A percentile compares a stretch with the other conserved stretches of the same genome.
These are phyloP conservation scores for Aspergillus calidoustus DNA, from an alignment of 2,329 filamentous ascomycete species.

Conservation along the genomic window DNA sequence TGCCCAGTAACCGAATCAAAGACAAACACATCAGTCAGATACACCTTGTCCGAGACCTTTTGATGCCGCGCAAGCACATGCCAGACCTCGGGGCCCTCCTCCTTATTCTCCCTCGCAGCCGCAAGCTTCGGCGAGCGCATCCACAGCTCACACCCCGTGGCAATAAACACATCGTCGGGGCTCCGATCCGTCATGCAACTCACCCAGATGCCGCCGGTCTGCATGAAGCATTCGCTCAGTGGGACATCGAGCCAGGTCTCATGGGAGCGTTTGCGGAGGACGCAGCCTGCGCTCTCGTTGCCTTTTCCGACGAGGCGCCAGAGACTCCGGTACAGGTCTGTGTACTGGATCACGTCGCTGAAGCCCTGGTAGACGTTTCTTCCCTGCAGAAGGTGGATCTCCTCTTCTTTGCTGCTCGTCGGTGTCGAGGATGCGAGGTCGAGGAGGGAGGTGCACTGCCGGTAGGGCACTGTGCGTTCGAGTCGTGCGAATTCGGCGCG, in stretches of 20 bases:
- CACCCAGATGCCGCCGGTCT: constrained; percentile 37
- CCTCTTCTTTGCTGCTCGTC: constrained; percentile 15
- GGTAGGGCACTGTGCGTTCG: constrained; percentile 35
- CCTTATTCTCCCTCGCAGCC: not conserved
- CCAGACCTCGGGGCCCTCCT: constrained; percentile 21
- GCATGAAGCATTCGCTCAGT: constrained; percentile 14
- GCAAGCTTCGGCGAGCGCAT: constrained; percentile 26
- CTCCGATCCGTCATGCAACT: constrained; percentile 38
- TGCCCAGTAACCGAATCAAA: constrained; percentile 32
- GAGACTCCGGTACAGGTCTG: constrained; percentile 20
- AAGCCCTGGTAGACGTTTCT: constrained; percentile 29
- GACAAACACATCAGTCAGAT: constrained; percentile 36
- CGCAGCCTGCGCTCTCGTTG: constrained; percentile 28
- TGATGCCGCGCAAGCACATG: constrained; percentile 31
- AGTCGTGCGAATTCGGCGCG: constrained; percentile 32
- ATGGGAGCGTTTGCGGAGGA: constrained; percentile 18
- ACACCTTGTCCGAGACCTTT: constrained; percentile 22
- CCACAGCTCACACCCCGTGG: constrained; percentile 30
- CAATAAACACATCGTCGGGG: constrained; percentile 33
- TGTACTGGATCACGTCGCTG: constrained; percentile 25
- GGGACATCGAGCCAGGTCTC: constrained; percentile 31
- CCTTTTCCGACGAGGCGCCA: constrained; percentile 26
- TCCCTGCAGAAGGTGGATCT: constrained; percentile 22
- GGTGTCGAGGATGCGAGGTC: not conserved
- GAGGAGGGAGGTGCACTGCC: constrained; percentile 20